Base-by-base conservation (phyloP, 2,329 filamentous ascomycete genomes). In the Erysiphe pulchra region DNA sequence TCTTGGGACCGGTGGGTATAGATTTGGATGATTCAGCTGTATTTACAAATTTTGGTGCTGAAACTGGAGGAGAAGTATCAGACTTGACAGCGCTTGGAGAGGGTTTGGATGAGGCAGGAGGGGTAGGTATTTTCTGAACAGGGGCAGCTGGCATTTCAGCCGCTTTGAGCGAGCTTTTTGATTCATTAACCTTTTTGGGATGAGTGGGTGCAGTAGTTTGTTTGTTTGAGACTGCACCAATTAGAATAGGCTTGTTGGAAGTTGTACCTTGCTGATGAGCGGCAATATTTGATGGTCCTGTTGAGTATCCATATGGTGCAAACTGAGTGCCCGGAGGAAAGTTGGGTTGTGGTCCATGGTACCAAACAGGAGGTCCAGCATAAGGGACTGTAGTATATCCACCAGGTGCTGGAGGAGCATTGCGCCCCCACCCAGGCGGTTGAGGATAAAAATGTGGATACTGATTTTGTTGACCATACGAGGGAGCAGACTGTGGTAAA, bases 371-470 rank as follows among this genome's bases (percentile, higher is more conserved):
- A 42, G 66, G 68, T 75, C 75, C 77, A 50, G 80, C 80, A 59
- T 85, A 92, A 1, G 79, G 78, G 70, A 84, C 78, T 52, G 75
- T 76, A 52, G 75, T 75, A 54, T 78, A 84, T 16, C 72, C 73
- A 50, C 70, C 73, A 51, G 78, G 78, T 24, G 68, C 71, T 46
- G 66, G 66, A 28, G 68, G 67, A 46, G 67, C 71, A 48, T 61
- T 61, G 51, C 69, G 66, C 50, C 69, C 69, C 69, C 70, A 73
- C 24, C 30, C 31, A 38, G 67, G 66, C 52, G 67, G 66, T 36
- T 54, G 56, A 24, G 54, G 54, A 37, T 56, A 62, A 46, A 56
- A 58, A 40, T 54, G 55, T 45, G 58, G 59, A 45, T 57, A 59
- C 47, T 63, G 64, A 42, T 71, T 57, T 20, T 59, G 57, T 46